Base-by-base conservation (phyloP, 192 early-diverging fungal species). In the Podila clonocystis region DNA sequence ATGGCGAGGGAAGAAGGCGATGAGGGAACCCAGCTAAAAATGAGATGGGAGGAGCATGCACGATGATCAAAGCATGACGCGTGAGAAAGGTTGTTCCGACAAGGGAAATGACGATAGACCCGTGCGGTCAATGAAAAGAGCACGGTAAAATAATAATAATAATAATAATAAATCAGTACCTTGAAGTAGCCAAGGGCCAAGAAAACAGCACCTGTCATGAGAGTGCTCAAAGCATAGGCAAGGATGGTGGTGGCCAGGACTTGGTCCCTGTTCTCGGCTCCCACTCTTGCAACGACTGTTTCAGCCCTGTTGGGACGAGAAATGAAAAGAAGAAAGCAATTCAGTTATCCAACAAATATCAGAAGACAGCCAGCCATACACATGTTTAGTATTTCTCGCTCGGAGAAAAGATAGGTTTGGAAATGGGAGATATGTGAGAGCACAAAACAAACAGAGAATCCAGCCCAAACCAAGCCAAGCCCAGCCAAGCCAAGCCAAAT, bases 211-310 rank as follows among this genome's bases (percentile, higher is more conserved):
- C 97, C 98, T 0, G 97, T 99, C 79, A 98, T 72, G 30, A 99
- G 34, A 0, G 97, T 94, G 82, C 95, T 96, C 57, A 93, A 49
- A 0, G 95, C 92, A 82, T 96, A 98, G 1, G 96, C 92, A 0
- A 92, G 86, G 85, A 99, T 94, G 15, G 97, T 93, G 0, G 98
- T 98, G 1, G 98, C 93, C 20, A 98, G 73, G 28, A 98, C 89
- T 17, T 89, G 80, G 36, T 94, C 85, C 26, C 85, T 87, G 48
- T 91, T 86, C 34, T 87, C 88, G 30, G 73, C 86, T 6, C 87
- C 89, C 52, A 96, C 89, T 36, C 71, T 67, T 24, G 50, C 72
- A 8, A 92, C 84, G 62, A 97, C 90, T 6, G 85, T 90, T 30
- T 88, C 91, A 36, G 90, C 88, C 75, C 87, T 91, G 72, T 66